Evolutionary conservation across 768 basidiomycete species (phyloP), one percentile per base, ranked within the genome.

Genomic region (Kwoniella sp.): DNA sequence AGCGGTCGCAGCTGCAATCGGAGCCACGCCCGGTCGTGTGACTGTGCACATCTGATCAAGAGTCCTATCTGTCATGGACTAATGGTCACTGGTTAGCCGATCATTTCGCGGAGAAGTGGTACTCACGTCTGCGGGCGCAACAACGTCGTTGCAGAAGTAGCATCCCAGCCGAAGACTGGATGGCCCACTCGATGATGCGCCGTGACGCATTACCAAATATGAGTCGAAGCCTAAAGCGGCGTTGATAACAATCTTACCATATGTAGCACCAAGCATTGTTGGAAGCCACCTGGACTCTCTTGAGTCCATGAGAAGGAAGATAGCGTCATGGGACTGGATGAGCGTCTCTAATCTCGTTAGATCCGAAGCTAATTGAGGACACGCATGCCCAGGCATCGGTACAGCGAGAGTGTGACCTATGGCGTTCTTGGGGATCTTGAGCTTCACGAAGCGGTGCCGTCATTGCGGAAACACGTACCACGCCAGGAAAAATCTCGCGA

Each of bases 41-140:
- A 99, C 96, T 0, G 96, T 98, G 78, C 96, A 99, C 95, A 97
- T 97, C 79, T 98, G 95, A 79, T 98, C 96, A 15, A 98, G 86
- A 2, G 94, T 95, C 47, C 93, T 86, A 78, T 98, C 95, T 0
- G 90, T 90, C 48, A 90, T 81, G 1, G 86, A 87, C 65, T 66
- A 68, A 47, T 50, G 17, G 26, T 2, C 30, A n/a, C n/a, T 29
- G 23, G 31, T 56, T 28, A 55, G 69, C 26, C 28, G 38, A 20
- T 38, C 12, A 30, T 22, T 22, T 9, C n/a, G 47, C 20, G 12
- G 26, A 29, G 26, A 29, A 1, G n/a, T 41, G 48, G 28, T 12
- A 81, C 85, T 75, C 83, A 95, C 94, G 79, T 99, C 94, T 20
- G 90, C 87, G 8, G 96, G 94, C 0, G 95, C 96, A 41, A 97